phyloP scores from a whole-genome alignment of 352 stramenopile species.

The Globisporangium spinosum region DNA sequence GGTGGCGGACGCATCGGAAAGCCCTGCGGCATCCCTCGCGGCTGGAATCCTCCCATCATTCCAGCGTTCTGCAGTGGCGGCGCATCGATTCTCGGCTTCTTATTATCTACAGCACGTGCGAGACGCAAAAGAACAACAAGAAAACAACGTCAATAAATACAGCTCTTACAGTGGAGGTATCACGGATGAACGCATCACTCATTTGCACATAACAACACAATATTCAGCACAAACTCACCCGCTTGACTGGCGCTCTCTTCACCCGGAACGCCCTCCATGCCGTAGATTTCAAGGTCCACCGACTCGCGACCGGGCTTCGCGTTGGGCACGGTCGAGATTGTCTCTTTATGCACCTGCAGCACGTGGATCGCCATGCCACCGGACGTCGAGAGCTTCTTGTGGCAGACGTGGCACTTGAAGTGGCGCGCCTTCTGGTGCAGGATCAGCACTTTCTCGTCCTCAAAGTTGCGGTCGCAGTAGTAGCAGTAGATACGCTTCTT shows the following conservation, averaged over 20 bases:
- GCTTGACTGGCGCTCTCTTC: conserved; percentile 23
- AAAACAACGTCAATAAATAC: not conserved
- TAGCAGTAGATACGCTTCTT: conserved; percentile 87
- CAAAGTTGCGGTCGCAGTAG: conserved; percentile 91
- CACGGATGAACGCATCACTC: not conserved
- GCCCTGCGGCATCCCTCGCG: conserved; percentile 35
- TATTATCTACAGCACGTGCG: conserved; percentile 20
- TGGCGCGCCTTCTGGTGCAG: conserved; percentile 92
- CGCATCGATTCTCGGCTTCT: conserved; percentile 47
- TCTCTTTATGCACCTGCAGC: conserved; percentile 88
- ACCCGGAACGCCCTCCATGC: conserved; percentile 84
- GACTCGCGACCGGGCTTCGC: conserved; percentile 81
- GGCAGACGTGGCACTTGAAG: conserved; percentile 90
- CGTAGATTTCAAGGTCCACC: conserved; percentile 85
- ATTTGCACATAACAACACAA: not conserved
- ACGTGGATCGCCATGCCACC: conserved; percentile 88
- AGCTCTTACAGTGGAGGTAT: not conserved
- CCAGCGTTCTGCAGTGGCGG: not conserved
- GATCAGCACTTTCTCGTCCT: conserved; percentile 91
- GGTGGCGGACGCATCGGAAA: conserved; percentile 38
- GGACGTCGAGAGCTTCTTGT: conserved; percentile 90
- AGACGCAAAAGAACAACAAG: not conserved
- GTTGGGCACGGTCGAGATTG: conserved; percentile 76
- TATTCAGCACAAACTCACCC: conserved; percentile 20
- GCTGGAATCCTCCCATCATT: conserved; percentile 41